Evolutionary conservation across 192 early-diverging fungal species (phyloP).

Genomic region (Ambispora gerdemannii): DNA sequence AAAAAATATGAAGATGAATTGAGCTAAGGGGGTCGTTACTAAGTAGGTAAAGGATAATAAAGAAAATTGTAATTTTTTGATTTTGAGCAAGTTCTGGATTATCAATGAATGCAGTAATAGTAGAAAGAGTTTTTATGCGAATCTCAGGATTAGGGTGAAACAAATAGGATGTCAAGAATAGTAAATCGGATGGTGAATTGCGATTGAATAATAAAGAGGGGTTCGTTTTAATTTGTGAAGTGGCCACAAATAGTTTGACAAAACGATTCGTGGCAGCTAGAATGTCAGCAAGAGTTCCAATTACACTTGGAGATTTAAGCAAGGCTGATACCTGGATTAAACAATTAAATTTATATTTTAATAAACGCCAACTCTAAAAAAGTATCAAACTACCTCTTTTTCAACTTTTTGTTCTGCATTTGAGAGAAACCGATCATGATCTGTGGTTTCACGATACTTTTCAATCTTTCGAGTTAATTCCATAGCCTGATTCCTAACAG

Average conservation of each 20-base stretch:
- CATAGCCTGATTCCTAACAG: constrained; percentile 32
- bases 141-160: constrained; percentile 37
- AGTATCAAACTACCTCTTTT: neutral
- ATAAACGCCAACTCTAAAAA: neutral
- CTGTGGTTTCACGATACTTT: constrained; percentile 27
- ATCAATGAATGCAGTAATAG: neutral
- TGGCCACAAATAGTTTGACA: constrained; percentile 7
- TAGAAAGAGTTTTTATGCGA: constrained; percentile 29
- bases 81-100: constrained; percentile 29
- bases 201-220: constrained; percentile 31
- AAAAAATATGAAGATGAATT: constrained; percentile 43
- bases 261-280: constrained; percentile 9
- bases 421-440: neutral
- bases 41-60: constrained; percentile 48
- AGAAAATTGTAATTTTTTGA: constrained; percentile 42
- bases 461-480: constrained; percentile 37
- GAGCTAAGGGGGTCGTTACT: constrained; percentile 34
- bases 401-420: constrained; percentile 26
- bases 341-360: neutral
- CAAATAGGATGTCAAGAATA: constrained; percentile 37
- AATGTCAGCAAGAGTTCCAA: constrained; percentile 2
- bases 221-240: constrained; percentile 8
- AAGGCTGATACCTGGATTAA: neutral
- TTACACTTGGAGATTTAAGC: neutral
- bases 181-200: no score